phyloP scores from a whole-genome alignment of 2,329 filamentous ascomycete genomes.

The Pestalotiopsis sp. region DNA sequence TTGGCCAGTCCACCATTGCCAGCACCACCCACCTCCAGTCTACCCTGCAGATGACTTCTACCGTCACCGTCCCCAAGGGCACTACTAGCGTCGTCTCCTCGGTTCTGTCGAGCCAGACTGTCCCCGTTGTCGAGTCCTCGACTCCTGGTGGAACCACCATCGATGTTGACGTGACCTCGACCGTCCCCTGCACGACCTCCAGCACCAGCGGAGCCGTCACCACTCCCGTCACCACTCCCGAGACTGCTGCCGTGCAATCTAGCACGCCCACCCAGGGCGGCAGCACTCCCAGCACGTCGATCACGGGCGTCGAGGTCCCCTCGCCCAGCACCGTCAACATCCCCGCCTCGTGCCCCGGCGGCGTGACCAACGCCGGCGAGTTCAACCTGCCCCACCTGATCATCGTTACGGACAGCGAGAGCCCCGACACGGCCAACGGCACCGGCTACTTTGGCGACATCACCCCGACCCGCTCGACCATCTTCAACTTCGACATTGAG shows the following conservation, averaged over 20 bases:
- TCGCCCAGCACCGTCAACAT: slow-evolving; percentile 14
- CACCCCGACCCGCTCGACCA: slow-evolving; percentile 53
- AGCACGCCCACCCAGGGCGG: not conserved
- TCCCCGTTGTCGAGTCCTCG: not conserved
- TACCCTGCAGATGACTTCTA: not conserved
- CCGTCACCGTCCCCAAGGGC: not conserved
- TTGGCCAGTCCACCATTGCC: not conserved
- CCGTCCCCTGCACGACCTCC: not conserved
- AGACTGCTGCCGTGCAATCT: not conserved
- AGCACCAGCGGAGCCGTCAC: not conserved
- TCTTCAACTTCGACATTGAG: slow-evolving; percentile 73
- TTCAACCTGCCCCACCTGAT: slow-evolving; percentile 32
- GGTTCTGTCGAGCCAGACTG: not conserved
- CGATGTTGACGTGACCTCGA: not conserved
- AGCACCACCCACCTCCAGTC: not conserved
- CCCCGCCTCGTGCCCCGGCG: slow-evolving; percentile 18
- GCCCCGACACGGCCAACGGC: slow-evolving; percentile 54
- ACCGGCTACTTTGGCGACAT: slow-evolving; percentile 59
- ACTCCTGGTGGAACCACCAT: not conserved
- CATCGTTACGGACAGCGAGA: slow-evolving; percentile 57
- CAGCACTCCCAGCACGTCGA: not conserved
- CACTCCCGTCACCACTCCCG: not conserved
- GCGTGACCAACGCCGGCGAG: slow-evolving; percentile 3
- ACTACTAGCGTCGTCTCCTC: not conserved
- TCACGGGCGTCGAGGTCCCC: not conserved